phyloP scores from a whole-genome alignment of 2,329 filamentous ascomycete species.

The Aspergillus tamarii region DNA sequence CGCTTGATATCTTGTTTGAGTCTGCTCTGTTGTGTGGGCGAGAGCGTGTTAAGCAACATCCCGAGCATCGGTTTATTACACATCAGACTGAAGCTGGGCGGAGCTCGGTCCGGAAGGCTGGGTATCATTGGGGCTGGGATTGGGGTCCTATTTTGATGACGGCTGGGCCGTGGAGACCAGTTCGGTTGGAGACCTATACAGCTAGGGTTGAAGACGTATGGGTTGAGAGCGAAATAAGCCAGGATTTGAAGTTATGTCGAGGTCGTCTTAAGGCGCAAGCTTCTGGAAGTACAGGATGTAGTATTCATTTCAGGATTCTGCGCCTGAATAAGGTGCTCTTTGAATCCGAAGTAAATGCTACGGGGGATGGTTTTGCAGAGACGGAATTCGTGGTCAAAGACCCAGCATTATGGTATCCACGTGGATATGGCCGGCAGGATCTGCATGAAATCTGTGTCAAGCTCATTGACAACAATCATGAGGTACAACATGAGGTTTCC shows the following conservation, averaged over 20 bases:
- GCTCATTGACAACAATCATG: slow-evolving; percentile 41
- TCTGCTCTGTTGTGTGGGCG: slow-evolving; percentile 48
- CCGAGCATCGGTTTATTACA: slow-evolving; percentile 49
- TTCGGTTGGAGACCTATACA: slow-evolving; percentile 65
- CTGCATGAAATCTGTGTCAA: slow-evolving; percentile 56
- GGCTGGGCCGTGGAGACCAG: slow-evolving; percentile 66
- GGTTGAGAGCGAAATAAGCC: slow-evolving; percentile 39
- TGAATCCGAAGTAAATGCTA: background rate
- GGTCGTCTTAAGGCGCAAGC: slow-evolving; percentile 29
- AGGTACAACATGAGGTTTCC: slow-evolving; percentile 22
- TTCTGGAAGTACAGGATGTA: background rate
- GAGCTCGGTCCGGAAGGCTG: slow-evolving; percentile 62
- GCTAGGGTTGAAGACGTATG: slow-evolving; percentile 62
- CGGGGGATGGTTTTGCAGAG: slow-evolving; percentile 35
- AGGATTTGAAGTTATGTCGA: slow-evolving; percentile 44
- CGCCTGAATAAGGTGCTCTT: background rate
- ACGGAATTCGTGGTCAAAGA: slow-evolving; percentile 41
- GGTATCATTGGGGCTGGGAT: slow-evolving; percentile 73
- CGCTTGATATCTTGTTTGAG: slow-evolving; percentile 52
- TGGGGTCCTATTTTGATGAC: slow-evolving; percentile 68
- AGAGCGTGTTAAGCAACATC: slow-evolving; percentile 43
- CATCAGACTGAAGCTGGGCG: slow-evolving; percentile 48
- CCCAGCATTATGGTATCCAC: slow-evolving; percentile 61
- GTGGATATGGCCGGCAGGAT: slow-evolving; percentile 59
- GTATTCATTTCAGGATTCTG: background rate